These are phyloP conservation scores for Yarrowia porcina DNA, from an alignment of 805 yeast species.

Conservation along the genomic window DNA sequence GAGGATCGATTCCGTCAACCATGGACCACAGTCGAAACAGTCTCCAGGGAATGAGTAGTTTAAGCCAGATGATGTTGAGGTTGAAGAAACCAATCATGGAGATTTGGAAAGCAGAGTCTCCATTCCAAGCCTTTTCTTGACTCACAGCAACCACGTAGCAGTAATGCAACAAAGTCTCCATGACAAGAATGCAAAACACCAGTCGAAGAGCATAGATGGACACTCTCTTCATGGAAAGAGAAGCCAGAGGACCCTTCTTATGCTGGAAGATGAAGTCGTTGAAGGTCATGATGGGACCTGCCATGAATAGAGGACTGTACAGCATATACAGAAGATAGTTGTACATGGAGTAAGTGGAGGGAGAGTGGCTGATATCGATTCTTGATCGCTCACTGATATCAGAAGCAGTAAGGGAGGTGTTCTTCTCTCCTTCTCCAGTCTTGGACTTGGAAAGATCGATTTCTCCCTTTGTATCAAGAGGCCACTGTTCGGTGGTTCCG, in stretches of 20 bases:
- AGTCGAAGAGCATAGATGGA: slow-evolving; percentile 65
- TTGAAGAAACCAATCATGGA: slow-evolving; percentile 93
- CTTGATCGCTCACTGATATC: slow-evolving; percentile 38
- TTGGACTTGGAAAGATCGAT: slow-evolving; percentile 15
- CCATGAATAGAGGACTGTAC: slow-evolving; percentile 87
- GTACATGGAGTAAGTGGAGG: slow-evolving; percentile 56
- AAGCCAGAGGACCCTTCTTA: slow-evolving; percentile 49
- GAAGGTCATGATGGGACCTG: slow-evolving; percentile 92
- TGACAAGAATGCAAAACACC: slow-evolving; percentile 67
- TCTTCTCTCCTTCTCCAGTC: slow-evolving; percentile 15
- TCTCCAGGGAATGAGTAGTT: slow-evolving; percentile 92
- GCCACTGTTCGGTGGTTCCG: slow-evolving; percentile 3
- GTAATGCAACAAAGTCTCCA: slow-evolving; percentile 86
- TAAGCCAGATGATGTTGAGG: slow-evolving; percentile 88
- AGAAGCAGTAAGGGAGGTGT: not conserved
- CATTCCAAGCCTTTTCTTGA: slow-evolving; percentile 83
- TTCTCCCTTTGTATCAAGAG: not conserved
- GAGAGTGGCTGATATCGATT: not conserved
- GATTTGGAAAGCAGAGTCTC: slow-evolving; percentile 85
- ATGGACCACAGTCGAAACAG: slow-evolving; percentile 89
- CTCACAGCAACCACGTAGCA: slow-evolving; percentile 93
- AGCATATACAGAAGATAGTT: slow-evolving; percentile 74
- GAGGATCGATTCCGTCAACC: slow-evolving; percentile 90
- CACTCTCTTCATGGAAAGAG: slow-evolving; percentile 55
- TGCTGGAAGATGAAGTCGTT: slow-evolving; percentile 82